Conservation (phyloP, 768 basidiomycete species). For the Trametes cingulata region DNA sequence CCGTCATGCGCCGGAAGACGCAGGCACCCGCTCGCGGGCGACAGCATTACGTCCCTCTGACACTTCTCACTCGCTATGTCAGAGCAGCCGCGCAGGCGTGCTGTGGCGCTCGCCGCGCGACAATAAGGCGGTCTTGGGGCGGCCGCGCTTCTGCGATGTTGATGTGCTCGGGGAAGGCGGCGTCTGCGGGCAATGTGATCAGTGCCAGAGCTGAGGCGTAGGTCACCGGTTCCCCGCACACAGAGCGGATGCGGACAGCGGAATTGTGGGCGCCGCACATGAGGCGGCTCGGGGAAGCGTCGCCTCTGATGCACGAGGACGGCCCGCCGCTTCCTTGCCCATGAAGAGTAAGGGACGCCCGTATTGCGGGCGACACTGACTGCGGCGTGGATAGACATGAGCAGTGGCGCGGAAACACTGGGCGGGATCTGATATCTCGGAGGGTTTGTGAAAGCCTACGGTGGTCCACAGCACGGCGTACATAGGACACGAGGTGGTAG, state of each 20-base stretch:
- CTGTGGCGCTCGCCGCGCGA: not conserved
- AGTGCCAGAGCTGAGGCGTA: not conserved
- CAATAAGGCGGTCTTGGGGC: not conserved
- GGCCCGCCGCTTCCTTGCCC: constrained; percentile 1
- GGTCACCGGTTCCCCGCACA: not conserved
- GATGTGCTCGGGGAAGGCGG: not conserved
- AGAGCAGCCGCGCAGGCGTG: not conserved
- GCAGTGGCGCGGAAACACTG: not conserved
- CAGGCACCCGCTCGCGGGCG: not conserved
- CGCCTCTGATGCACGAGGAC: constrained; percentile 5
- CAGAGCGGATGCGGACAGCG: not conserved
- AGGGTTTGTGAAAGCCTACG: not conserved
- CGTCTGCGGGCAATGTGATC: not conserved
- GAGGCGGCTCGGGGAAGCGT: not conserved
- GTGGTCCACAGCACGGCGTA: not conserved
- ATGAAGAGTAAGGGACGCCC: not conserved
- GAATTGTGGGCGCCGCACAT: constrained; percentile 12
- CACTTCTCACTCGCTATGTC: not conserved
- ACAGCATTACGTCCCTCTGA: constrained; percentile 6
- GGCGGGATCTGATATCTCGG: not conserved
- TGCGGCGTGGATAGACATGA: not conserved
- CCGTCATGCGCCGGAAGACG: not conserved
- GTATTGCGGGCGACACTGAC: not conserved
- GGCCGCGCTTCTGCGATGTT: not conserved
- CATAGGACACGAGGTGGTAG: not conserved